phyloP scores from a whole-genome alignment of 2,329 filamentous ascomycete species.

The Monosporascus sp. region DNA sequence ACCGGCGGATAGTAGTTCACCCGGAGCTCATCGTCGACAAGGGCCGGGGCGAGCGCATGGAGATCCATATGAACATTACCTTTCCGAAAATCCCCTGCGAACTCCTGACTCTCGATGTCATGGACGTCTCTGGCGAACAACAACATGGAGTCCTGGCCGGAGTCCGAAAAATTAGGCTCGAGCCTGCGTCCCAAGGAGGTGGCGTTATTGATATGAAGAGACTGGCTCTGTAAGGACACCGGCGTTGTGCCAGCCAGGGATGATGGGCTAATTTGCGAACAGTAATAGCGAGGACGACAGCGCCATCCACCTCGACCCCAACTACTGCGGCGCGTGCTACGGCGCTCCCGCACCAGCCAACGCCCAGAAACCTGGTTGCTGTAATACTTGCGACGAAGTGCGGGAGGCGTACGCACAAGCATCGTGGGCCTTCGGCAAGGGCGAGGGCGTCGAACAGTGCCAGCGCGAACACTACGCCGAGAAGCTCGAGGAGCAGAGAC shows the following conservation, averaged over 20 bases:
- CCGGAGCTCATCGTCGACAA: slow-evolving; percentile 96
- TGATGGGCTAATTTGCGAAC: slow-evolving; percentile 5
- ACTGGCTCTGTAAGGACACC: slow-evolving; percentile 55
- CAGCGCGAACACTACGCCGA: slow-evolving; percentile 90
- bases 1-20: slow-evolving; percentile 76
- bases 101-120: slow-evolving; percentile 92
- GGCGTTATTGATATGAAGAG: slow-evolving; percentile 65
- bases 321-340: slow-evolving; percentile 92
- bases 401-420: slow-evolving; percentile 85
- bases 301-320: slow-evolving; percentile 75
- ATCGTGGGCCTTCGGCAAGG: slow-evolving; percentile 90
- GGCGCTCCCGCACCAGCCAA: slow-evolving; percentile 70
- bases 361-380: slow-evolving; percentile 80
- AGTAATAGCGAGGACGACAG: slow-evolving; percentile 56
- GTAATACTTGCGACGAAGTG: slow-evolving; percentile 95
- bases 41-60: slow-evolving; percentile 96
- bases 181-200: slow-evolving; percentile 67
- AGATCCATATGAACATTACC: slow-evolving; percentile 95
- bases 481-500: slow-evolving; percentile 78
- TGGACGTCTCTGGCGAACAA: slow-evolving; percentile 97
- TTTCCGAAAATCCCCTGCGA: slow-evolving; percentile 94
- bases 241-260: neutral
- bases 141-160: slow-evolving; percentile 93
- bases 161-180: slow-evolving; percentile 82
- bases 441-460: slow-evolving; percentile 92